These are phyloP conservation scores for Prillingera fragicola DNA, from an alignment of 1,284 basidiomycete species.

Conservation along the genomic window DNA sequence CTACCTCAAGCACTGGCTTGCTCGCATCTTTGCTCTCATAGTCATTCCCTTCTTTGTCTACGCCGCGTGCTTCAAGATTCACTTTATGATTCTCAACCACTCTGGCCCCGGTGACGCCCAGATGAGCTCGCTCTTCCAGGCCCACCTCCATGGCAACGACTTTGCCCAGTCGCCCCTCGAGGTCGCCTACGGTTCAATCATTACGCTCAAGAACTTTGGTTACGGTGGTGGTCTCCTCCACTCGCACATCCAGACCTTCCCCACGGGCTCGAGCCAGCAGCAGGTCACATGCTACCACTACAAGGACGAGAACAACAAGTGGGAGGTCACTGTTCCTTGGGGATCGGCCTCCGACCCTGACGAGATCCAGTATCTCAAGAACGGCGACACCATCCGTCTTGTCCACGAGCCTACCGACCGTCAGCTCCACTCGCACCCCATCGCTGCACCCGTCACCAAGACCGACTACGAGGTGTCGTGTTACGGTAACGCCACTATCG, in stretches of 20 bases:
- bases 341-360: no score
- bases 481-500: slow-evolving; percentile 81
- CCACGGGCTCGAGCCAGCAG: slow-evolving; percentile 86
- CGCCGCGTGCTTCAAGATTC: slow-evolving; percentile 90
- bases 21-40: slow-evolving; percentile 79
- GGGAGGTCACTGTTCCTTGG: slow-evolving; percentile 76
- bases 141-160: slow-evolving; percentile 90
- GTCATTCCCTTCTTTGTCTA: slow-evolving; percentile 85
- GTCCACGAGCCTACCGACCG: slow-evolving; percentile 74
- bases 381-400: slow-evolving; percentile 76
- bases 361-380: slow-evolving; percentile 61
- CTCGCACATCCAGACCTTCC: slow-evolving; percentile 92
- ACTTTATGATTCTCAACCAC: slow-evolving; percentile 89
- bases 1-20: slow-evolving; percentile 87
- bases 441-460: slow-evolving; percentile 85
- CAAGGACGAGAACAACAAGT: slow-evolving; percentile 97
- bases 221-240: slow-evolving; percentile 95
- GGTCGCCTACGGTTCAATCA: slow-evolving; percentile 79
- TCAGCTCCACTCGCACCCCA: slow-evolving; percentile 87
- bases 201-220: slow-evolving; percentile 96
- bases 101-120: slow-evolving; percentile 95
- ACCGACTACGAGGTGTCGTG: slow-evolving; percentile 86
- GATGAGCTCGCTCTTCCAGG: slow-evolving; percentile 98
- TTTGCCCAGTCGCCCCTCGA: slow-evolving; percentile 85
- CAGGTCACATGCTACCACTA: slow-evolving; percentile 99